Base-by-base conservation (phyloP, 2,329 filamentous ascomycete genomes). In the Didymosphaeria variabile region DNA sequence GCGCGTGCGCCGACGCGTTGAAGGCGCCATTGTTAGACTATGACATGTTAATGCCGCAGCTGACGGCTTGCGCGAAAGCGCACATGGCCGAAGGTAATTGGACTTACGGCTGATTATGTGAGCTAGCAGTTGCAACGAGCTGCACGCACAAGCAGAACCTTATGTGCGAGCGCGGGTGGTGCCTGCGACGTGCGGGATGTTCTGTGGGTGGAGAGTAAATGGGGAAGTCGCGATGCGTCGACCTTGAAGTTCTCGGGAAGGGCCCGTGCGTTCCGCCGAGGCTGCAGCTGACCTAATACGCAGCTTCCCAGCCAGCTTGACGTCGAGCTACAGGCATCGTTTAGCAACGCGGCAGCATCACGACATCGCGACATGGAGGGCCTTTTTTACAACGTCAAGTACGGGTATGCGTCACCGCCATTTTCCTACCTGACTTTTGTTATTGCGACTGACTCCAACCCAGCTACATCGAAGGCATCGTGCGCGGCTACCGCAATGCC, bases 401-500 rank as follows among this genome's bases (percentile, higher is more conserved):
- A 92, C 81, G 94, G 94, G 91, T 94, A 84, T 67, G 86, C 77
- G 53, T 34, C 19, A 13, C 17, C 17, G n/a, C 32, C 17, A 26
- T 13, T 29, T 58, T 12, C 5, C 34, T 55, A 13, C 21, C 17
- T 9, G 7, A 8, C 5, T 13, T 12, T 32, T 21, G 38, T n/a
- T 3, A 5, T 3, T 17, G 13, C 1, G 19, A 36, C 70, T 73
- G 67, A 75, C 69, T 47, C 9, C 17, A 15, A 26, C 40, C 63
- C 74, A 97, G 94, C 82, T 98, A 97, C 82, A 89, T 98, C 78
- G 95, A 99, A 83, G 95, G 95, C 79, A 94, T 99, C 79, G 93
- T 98, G 74, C 92, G 95, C 74, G 95, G 95, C 67, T 99, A 98
- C 83, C 91, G 94, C 77, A 99, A 98, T 82, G 88, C 90, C 75